A percentile compares a stretch with the other conserved stretches of the same genome.
phyloP scores from a whole-genome alignment of 305 asterid genomes.

The Solanum hybrid region DNA sequence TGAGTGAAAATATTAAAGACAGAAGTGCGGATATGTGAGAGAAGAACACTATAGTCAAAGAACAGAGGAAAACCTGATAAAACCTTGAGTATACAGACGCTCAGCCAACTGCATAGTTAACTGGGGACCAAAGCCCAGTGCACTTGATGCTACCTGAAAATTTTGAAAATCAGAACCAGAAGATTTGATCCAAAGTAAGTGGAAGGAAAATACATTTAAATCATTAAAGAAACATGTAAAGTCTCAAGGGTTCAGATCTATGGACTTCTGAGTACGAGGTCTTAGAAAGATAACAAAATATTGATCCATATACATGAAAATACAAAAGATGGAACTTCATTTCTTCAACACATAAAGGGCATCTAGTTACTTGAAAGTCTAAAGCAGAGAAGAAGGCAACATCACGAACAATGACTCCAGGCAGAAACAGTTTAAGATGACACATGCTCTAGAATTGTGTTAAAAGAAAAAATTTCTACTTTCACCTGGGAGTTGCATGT shows the following conservation, averaged over 20 bases:
- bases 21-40: background rate
- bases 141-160: slow-evolving; percentile 86
- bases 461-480: background rate
- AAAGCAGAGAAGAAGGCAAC: background rate
- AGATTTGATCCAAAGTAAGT: background rate
- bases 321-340: background rate
- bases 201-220: background rate
- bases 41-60: background rate
- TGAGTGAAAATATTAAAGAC: background rate
- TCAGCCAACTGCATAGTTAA: slow-evolving; percentile 90
- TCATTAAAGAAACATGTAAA: background rate
- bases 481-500: background rate
- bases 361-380: background rate
- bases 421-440: background rate
- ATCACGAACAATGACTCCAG: background rate
- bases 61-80: slow-evolving; percentile 51
- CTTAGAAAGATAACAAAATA: background rate
- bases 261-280: background rate
- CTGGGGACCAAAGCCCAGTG: slow-evolving; percentile 86
- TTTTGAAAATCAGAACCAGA: slow-evolving; percentile 2
- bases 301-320: background rate
- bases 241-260: background rate
- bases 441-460: background rate
- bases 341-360: background rate
- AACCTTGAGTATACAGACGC: slow-evolving; percentile 90